Evolutionary conservation across 192 early-diverging fungal species (phyloP).

Genomic region (Gamsiella multidivaricata): DNA sequence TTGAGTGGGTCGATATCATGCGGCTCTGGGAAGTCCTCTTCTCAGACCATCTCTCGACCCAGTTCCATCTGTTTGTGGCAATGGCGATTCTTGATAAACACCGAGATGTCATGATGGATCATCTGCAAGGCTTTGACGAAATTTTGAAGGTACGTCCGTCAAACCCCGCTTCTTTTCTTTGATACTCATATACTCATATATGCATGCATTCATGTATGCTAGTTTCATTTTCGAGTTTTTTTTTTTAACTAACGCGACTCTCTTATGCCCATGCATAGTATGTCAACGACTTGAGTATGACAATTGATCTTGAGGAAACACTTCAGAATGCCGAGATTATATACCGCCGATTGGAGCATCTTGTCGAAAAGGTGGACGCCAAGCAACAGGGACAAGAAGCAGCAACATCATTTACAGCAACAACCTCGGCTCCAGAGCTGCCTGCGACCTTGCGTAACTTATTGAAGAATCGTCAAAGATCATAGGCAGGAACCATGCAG

Average conservation of each 20-base stretch:
- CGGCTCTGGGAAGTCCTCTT: slow-evolving; percentile 91
- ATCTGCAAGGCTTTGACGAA: slow-evolving; percentile 89
- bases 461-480: slow-evolving; percentile 5
- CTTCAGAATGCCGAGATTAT: slow-evolving; percentile 83
- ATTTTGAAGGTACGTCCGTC: slow-evolving; percentile 88
- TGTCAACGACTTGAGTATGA: slow-evolving; percentile 86
- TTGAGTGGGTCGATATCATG: slow-evolving; percentile 85
- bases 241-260: too few species aligned
- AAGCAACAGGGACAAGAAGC: slow-evolving; percentile 23
- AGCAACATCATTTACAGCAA: not conserved
- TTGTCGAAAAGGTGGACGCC: slow-evolving; percentile 59
- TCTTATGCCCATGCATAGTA: too few species aligned
- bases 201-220: not conserved
- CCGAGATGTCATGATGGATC: slow-evolving; percentile 80
- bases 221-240: not conserved
- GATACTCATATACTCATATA: not conserved
- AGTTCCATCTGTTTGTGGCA: slow-evolving; percentile 95
- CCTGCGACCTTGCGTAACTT: slow-evolving; percentile 1
- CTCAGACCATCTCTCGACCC: slow-evolving; percentile 75
- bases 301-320: slow-evolving; percentile 79
- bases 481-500: too few species aligned
- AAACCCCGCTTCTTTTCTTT: not conserved
- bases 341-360: slow-evolving; percentile 69
- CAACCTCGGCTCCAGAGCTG: slow-evolving; percentile 1
- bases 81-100: slow-evolving; percentile 94